Conservation (phyloP, 305 asterid species). For the Solanum chacoense region DNA sequence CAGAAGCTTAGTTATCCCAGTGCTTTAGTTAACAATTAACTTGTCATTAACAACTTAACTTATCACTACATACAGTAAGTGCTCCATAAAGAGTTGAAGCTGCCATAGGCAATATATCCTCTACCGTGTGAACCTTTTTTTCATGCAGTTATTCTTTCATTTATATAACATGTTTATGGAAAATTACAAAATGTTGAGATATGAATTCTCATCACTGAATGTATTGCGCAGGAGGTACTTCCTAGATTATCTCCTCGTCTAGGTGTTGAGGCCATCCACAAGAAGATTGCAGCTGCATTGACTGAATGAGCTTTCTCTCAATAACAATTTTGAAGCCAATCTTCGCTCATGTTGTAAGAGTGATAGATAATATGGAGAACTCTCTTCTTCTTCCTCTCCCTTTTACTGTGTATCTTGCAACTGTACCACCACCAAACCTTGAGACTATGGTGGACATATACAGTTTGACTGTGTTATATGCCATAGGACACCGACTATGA, state of each 20-base stretch:
- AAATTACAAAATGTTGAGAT: not conserved
- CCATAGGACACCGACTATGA: not conserved
- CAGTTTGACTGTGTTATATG: not conserved
- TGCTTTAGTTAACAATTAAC: not conserved
- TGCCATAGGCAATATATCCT: not conserved
- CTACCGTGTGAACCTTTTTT: not conserved
- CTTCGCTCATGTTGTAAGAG: not conserved
- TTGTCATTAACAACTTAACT: not conserved
- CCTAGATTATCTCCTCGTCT: slow-evolving; percentile 91
- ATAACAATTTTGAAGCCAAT: not conserved
- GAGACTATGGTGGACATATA: not conserved
- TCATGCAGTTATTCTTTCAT: not conserved
- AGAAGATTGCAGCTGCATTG: slow-evolving; percentile 66
- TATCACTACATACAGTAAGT: not conserved
- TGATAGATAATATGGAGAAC: not conserved
- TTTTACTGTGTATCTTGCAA: not conserved
- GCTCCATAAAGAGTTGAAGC: not conserved
- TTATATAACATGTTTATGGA: not conserved
- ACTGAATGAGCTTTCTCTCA: slow-evolving; percentile 4
- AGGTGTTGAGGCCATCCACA: slow-evolving; percentile 61
- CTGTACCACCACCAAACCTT: not conserved
- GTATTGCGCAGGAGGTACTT: slow-evolving; percentile 52
- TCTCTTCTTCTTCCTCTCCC: not conserved
- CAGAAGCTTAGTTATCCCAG: not conserved
- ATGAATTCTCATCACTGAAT: not conserved